Conservation (phyloP, 805 yeast species). For the Ogataea ramenticola region DNA sequence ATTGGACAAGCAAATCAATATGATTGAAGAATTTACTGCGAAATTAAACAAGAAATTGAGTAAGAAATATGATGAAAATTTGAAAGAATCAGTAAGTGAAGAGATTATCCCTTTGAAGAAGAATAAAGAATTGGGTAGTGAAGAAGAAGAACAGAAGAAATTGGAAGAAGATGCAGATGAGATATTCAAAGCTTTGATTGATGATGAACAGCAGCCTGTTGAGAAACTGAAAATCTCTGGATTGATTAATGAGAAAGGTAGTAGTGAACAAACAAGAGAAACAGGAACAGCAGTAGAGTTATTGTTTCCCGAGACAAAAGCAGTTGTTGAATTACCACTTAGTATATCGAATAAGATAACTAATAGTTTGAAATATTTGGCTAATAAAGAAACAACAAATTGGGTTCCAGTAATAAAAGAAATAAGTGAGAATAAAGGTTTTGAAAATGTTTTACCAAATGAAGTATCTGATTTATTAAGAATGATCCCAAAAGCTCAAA, state of each 20-base stretch:
- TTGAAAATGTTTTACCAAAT: constrained; percentile 21
- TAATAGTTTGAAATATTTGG: constrained; percentile 31
- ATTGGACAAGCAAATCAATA: too few relatives aligned
- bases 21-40: too few relatives aligned
- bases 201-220: too few relatives aligned
- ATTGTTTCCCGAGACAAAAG: constrained; percentile 20
- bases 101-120: too few relatives aligned
- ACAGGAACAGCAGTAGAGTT: not conserved
- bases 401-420: constrained; percentile 41
- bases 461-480: constrained; percentile 32
- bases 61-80: too few relatives aligned
- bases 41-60: too few relatives aligned
- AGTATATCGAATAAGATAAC: constrained; percentile 31
- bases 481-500: constrained; percentile 33
- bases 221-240: too few relatives aligned
- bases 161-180: constrained; percentile 21
- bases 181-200: constrained; percentile 19
- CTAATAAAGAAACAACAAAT: constrained; percentile 31
- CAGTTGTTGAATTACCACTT: constrained; percentile 27
- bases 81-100: too few relatives aligned
- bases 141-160: constrained; percentile 6
- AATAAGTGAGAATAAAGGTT: constrained; percentile 27
- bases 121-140: too few relatives aligned
- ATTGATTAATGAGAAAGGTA: too few relatives aligned
- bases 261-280: too few relatives aligned